These are phyloP conservation scores for Vanrija humicola DNA, from an alignment of 1,284 basidiomycete species.

Conservation along the genomic window DNA sequence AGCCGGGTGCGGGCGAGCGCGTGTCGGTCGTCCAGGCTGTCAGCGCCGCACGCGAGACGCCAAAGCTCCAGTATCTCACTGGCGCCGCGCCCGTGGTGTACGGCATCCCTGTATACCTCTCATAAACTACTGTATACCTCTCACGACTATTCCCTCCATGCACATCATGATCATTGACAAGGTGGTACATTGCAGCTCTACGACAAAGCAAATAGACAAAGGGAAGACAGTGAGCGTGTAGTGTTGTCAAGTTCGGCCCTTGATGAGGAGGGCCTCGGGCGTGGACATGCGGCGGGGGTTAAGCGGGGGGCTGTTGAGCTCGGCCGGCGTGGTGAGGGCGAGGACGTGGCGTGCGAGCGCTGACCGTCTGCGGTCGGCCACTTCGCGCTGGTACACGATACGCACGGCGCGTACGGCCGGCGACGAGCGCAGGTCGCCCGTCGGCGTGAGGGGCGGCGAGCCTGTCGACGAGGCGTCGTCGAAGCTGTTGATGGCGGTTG, in stretches of 20 bases:
- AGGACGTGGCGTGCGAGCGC: constrained; percentile 9
- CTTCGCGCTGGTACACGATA: constrained; percentile 12
- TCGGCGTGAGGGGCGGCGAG: constrained; percentile 5
- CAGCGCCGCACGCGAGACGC: constrained; percentile 68
- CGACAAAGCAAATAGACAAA: neutral
- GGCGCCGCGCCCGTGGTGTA: constrained; percentile 93
- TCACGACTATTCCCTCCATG: neutral
- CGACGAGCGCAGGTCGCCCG: neutral
- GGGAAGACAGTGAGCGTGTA: neutral
- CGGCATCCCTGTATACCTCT: constrained; percentile 65
- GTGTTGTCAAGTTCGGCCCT: neutral
- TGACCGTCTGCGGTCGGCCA: constrained; percentile 3
- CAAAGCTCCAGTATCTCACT: constrained; percentile 90
- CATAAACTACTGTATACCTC: neutral
- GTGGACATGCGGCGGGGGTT: constrained; percentile 11
- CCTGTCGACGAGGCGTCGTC: neutral
- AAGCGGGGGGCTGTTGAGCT: constrained; percentile 1
- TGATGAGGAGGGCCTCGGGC: constrained; percentile 12
- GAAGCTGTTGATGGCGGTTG: neutral
- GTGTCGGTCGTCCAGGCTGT: constrained; percentile 66
- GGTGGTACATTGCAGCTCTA: too few species aligned
- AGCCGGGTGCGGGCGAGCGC: constrained; percentile 47
- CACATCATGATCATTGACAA: neutral
- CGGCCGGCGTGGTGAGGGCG: constrained; percentile 5
- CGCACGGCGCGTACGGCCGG: constrained; percentile 7